Percentiles rank a stretch among this genome's conserved stretches.
These are phyloP conservation scores for Peterozyma xylosa DNA, from an alignment of 805 yeast species.

Conservation along the genomic window DNA sequence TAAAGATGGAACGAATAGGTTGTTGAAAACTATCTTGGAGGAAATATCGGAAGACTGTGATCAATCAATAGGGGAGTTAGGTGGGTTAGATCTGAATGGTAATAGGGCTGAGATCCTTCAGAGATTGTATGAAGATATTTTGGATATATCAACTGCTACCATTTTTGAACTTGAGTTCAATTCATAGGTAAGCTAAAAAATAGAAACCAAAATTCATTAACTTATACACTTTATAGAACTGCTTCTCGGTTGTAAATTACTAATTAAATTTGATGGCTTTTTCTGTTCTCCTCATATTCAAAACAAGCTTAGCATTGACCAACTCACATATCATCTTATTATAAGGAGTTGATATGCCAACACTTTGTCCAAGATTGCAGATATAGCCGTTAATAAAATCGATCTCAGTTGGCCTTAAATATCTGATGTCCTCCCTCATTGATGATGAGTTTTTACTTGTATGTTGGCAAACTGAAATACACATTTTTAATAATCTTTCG, in stretches of 20 bases:
- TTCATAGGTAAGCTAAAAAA: too few species aligned
- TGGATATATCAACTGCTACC: background rate
- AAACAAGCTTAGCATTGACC: constrained; percentile 28
- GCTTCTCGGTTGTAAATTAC: too few species aligned
- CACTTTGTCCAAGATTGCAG: constrained; percentile 41
- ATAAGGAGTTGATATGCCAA: constrained; percentile 34
- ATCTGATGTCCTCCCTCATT: constrained; percentile 62
- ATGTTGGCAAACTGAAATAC: constrained; percentile 29
- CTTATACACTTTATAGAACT: too few species aligned
- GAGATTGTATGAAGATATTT: constrained; percentile 4
- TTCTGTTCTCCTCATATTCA: constrained; percentile 11
- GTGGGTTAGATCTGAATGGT: background rate
- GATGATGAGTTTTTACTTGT: constrained; percentile 51
- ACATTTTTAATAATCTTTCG: constrained; percentile 26
- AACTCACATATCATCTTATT: constrained; percentile 40
- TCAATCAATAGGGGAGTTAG: background rate
- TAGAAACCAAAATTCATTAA: too few species aligned
- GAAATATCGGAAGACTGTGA: background rate
- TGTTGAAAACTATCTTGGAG: constrained; percentile 26
- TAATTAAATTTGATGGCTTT: constrained; percentile 4
- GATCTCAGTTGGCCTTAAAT: constrained; percentile 61
- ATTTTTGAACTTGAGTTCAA: too few species aligned
- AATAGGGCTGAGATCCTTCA: background rate
- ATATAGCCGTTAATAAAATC: constrained; percentile 81
- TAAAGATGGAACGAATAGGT: constrained; percentile 19